phyloP scores from a whole-genome alignment of 371 early-diverging fungal genomes.

The Mucor lusitanicus region DNA sequence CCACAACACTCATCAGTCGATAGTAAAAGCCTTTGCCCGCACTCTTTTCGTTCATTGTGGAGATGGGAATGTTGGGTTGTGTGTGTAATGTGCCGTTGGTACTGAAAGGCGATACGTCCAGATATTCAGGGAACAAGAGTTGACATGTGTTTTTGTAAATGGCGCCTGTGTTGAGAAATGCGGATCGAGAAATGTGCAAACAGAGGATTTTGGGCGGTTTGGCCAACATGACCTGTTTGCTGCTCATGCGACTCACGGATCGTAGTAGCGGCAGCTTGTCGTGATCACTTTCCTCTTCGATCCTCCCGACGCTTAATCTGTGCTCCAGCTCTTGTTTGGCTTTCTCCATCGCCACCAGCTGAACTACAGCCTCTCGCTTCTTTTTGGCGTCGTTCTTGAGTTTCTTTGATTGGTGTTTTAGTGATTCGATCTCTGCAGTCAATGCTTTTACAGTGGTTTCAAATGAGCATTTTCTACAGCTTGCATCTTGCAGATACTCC shows the following conservation, averaged over 20 bases:
- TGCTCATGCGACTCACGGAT: conserved; percentile 37
- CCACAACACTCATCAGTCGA: conserved; percentile 76
- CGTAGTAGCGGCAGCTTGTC: conserved; percentile 25
- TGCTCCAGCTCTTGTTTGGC: conserved; percentile 11
- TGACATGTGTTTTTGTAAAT: conserved; percentile 68
- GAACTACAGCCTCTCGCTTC: conserved; percentile 22
- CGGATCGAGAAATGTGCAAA: conserved; percentile 74
- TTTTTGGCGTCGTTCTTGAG: conserved; percentile 33
- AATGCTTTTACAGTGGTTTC: conserved; percentile 43
- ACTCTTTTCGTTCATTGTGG: conserved; percentile 20
- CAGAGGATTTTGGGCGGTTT: conserved; percentile 62
- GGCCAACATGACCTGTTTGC: conserved; percentile 65
- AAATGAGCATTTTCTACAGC: conserved; percentile 74
- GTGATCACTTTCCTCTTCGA: conserved; percentile 28
- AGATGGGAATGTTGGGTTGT: conserved; percentile 58
- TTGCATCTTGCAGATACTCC: conserved; percentile 74
- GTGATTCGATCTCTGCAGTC: conserved; percentile 36
- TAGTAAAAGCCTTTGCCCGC: not conserved
- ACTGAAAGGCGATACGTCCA: conserved; percentile 65
- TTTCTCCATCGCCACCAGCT: conserved; percentile 22
- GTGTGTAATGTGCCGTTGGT: conserved; percentile 57
- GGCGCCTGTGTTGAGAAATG: conserved; percentile 62
- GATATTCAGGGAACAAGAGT: conserved; percentile 57
- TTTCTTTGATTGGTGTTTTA: conserved; percentile 44
- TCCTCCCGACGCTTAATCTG: conserved; percentile 10